Conservation (phyloP, 2,329 filamentous ascomycete species). For the Claviceps spartinae region DNA sequence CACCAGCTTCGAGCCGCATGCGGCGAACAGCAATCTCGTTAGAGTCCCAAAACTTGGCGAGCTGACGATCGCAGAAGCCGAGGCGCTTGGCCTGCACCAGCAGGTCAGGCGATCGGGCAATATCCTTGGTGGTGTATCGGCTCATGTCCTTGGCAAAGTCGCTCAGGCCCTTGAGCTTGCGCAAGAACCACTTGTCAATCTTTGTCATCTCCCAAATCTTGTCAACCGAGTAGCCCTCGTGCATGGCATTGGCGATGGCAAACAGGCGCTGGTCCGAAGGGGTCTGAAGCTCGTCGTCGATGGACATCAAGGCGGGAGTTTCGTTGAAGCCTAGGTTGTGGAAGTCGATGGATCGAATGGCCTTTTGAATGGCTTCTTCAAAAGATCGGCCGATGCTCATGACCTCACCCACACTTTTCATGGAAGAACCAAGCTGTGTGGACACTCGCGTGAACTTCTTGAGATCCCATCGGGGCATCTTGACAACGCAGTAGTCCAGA, state of each 20-base stretch:
- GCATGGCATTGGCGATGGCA: slow-evolving; percentile 96
- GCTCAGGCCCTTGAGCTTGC: slow-evolving; percentile 78
- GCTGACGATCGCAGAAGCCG: slow-evolving; percentile 85
- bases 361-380: slow-evolving; percentile 97
- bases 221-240: slow-evolving; percentile 81
- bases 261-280: slow-evolving; percentile 96
- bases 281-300: slow-evolving; percentile 91
- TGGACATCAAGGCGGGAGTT: slow-evolving; percentile 83
- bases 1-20: slow-evolving; percentile 70
- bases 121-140: slow-evolving; percentile 49
- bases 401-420: slow-evolving; percentile 99
- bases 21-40: slow-evolving; percentile 85
- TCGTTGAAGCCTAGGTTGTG: slow-evolving; percentile 92
- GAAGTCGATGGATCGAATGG: slow-evolving; percentile 88
- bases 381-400: slow-evolving; percentile 97
- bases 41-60: slow-evolving; percentile 87
- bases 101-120: slow-evolving; percentile 48
- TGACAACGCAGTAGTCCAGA: slow-evolving; percentile 94
- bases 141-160: slow-evolving; percentile 76
- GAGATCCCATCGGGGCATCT: slow-evolving; percentile 97
- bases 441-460: slow-evolving; percentile 98
- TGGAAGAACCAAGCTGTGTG: slow-evolving; percentile 88
- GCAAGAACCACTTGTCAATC: slow-evolving; percentile 98
- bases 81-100: slow-evolving; percentile 81
- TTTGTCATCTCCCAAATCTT: slow-evolving; percentile 98